Evolutionary conservation across 352 stramenopile species (phyloP).

Genomic region (Globisporangium alternatum): DNA sequence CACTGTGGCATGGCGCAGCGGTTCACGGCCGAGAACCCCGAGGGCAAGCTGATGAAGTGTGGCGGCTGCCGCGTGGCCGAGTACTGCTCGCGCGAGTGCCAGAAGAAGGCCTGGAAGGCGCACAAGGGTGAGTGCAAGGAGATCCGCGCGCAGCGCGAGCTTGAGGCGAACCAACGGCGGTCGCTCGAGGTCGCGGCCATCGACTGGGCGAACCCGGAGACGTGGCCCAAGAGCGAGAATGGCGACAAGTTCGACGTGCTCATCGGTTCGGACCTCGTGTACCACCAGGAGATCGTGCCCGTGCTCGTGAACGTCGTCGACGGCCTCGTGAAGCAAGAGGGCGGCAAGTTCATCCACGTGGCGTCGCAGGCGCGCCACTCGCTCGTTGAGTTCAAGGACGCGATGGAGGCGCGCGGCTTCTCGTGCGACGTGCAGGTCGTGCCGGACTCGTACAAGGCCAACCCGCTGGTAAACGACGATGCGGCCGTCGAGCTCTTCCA

Average conservation of each 20-base stretch:
- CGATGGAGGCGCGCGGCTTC: constrained; percentile 72
- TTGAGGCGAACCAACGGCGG: constrained; percentile 12
- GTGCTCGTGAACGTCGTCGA: constrained; percentile 80
- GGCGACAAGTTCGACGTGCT: constrained; percentile 60
- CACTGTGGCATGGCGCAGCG: constrained; percentile 70
- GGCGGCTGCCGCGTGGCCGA: constrained; percentile 61
- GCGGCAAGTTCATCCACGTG: constrained; percentile 74
- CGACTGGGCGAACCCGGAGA: constrained; percentile 77
- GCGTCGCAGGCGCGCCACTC: constrained; percentile 79
- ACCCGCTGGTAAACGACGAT: constrained; percentile 71
- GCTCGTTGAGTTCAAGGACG: constrained; percentile 78
- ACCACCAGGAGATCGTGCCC: constrained; percentile 80
- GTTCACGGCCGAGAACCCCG: constrained; percentile 80
- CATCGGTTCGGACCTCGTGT: constrained; percentile 84
- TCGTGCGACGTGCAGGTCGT: constrained; percentile 58
- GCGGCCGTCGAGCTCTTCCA: constrained; percentile 69
- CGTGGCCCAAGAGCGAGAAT: constrained; percentile 45
- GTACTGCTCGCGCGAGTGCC: constrained; percentile 85
- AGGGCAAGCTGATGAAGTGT: constrained; percentile 86
- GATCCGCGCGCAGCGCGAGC: constrained; percentile 42
- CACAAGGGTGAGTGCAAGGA: constrained; percentile 84
- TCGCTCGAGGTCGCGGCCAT: constrained; percentile 66
- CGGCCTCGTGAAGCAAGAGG: constrained; percentile 40
- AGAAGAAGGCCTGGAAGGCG: constrained; percentile 85
- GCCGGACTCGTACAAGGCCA: constrained; percentile 81